Conservation (phyloP, 129 eudicot species). For the Centrapalus pauciflorus region DNA sequence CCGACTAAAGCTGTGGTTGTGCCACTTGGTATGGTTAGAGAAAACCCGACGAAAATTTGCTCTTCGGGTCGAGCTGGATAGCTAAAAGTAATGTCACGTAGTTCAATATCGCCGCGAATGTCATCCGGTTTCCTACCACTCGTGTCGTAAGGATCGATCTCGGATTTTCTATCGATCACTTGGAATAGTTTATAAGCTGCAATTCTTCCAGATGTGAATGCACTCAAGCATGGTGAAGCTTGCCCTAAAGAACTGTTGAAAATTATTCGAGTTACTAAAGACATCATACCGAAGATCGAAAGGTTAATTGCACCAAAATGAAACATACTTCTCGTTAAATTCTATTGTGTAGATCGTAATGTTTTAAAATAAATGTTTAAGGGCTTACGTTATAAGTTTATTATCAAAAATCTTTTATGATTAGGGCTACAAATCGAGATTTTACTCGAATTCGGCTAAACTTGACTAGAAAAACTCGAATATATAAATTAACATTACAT, state of each 20-base stretch:
- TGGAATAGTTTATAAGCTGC: conserved; percentile 74
- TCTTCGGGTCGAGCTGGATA: conserved; percentile 74
- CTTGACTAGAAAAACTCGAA: no score
- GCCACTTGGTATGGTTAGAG: conserved; percentile 53
- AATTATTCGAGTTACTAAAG: not conserved
- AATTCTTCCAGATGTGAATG: conserved; percentile 67
- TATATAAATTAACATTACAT: no score
- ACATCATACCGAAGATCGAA: not conserved
- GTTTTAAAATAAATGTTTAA: no score
- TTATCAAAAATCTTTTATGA: no score
- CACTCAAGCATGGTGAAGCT: conserved; percentile 61
- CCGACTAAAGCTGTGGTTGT: conserved; percentile 76
- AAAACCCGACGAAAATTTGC: conserved; percentile 48
- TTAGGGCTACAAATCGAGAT: no score
- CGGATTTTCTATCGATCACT: conserved; percentile 51
- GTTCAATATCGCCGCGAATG: conserved; percentile 54
- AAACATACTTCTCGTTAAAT: no score
- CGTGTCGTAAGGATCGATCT: conserved; percentile 58
- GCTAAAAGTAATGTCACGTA: conserved; percentile 47
- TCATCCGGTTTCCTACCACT: conserved; percentile 40
- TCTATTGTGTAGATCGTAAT: no score
- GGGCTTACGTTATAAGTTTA: no score
- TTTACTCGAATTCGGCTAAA: no score
- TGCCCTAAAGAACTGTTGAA: conserved; percentile 57
- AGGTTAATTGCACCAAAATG: no score